These are phyloP conservation scores for Ophioceras dolichostomum DNA, from an alignment of 2,329 filamentous ascomycete genomes.

Conservation along the genomic window DNA sequence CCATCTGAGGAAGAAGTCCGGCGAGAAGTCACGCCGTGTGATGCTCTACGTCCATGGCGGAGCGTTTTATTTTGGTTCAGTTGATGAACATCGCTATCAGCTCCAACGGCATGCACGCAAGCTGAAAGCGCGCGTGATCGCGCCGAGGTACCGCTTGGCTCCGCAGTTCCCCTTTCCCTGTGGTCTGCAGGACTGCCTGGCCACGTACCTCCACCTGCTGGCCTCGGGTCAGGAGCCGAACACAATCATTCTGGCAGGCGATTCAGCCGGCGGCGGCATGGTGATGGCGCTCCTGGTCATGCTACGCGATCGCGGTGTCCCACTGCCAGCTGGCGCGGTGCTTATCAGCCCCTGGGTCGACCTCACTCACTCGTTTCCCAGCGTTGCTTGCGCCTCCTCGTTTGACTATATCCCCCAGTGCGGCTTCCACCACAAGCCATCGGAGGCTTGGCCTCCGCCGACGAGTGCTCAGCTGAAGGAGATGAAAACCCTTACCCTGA, in stretches of 20 bases:
- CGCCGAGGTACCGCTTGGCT: conserved; percentile 74
- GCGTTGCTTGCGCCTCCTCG: conserved; percentile 58
- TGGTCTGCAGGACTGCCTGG: conserved; percentile 78
- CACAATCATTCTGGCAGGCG: conserved; percentile 79
- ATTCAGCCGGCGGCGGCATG: conserved; percentile 92
- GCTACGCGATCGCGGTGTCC: conserved; percentile 69
- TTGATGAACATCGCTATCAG: conserved; percentile 96
- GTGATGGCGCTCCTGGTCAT: conserved; percentile 67
- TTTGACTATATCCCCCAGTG: conserved; percentile 80
- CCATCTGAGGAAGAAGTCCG: conserved; percentile 52
- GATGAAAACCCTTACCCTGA: conserved; percentile 30
- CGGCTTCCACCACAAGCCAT: conserved; percentile 87
- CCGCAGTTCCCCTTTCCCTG: conserved; percentile 96
- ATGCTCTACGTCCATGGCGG: conserved; percentile 94
- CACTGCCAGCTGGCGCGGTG: conserved; percentile 79
- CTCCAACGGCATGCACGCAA: conserved; percentile 93
- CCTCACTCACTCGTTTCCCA: conserved; percentile 89
- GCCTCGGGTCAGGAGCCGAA: conserved; percentile 56
- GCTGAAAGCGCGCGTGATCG: conserved; percentile 79
- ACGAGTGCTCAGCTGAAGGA: conserved; percentile 60
- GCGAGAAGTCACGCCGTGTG: conserved; percentile 54
- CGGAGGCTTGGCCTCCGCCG: conserved; percentile 82
- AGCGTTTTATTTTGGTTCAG: conserved; percentile 89
- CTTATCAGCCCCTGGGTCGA: conserved; percentile 95
- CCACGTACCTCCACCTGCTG: conserved; percentile 75